These are phyloP conservation scores for Mortierella sp. DNA, from an alignment of 371 early-diverging fungal genomes.

Conservation along the genomic window DNA sequence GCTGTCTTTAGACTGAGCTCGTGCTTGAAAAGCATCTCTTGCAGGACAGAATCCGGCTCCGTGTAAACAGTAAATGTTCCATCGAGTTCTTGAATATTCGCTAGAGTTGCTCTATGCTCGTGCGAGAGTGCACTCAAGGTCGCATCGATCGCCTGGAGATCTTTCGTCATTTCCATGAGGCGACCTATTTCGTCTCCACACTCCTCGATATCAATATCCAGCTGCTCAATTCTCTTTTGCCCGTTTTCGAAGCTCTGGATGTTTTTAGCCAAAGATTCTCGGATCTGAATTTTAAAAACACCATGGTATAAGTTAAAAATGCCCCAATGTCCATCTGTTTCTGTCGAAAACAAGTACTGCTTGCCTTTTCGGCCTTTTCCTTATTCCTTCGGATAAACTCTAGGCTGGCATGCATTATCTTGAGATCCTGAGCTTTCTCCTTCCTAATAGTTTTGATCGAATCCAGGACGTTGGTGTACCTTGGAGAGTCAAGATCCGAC, in stretches of 20 bases:
- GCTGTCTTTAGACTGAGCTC: constrained; percentile 48
- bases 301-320: background rate
- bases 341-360: background rate
- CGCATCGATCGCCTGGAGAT: constrained; percentile 56
- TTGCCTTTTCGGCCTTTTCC: constrained; percentile 79
- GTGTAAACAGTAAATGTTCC: constrained; percentile 59
- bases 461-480: constrained; percentile 95
- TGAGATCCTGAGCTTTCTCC: constrained; percentile 73
- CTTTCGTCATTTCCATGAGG: constrained; percentile 56
- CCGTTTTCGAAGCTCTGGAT: constrained; percentile 51
- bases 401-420: constrained; percentile 75
- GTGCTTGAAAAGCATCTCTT: constrained; percentile 59
- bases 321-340: background rate
- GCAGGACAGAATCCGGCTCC: constrained; percentile 71
- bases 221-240: constrained; percentile 56
- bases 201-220: constrained; percentile 61
- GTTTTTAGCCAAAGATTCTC: constrained; percentile 34
- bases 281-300: constrained; percentile 15
- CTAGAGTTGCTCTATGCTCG: constrained; percentile 57
- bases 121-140: constrained; percentile 54
- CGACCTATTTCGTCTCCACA: constrained; percentile 59
- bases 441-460: constrained; percentile 87
- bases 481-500: constrained; percentile 18
- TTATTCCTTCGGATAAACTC: constrained; percentile 77
- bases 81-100: constrained; percentile 62